Percentiles rank a stretch among this genome's conserved stretches.
phyloP scores from a whole-genome alignment of 106 monocot genomes.

The Phalaenopsis aphrodite region DNA sequence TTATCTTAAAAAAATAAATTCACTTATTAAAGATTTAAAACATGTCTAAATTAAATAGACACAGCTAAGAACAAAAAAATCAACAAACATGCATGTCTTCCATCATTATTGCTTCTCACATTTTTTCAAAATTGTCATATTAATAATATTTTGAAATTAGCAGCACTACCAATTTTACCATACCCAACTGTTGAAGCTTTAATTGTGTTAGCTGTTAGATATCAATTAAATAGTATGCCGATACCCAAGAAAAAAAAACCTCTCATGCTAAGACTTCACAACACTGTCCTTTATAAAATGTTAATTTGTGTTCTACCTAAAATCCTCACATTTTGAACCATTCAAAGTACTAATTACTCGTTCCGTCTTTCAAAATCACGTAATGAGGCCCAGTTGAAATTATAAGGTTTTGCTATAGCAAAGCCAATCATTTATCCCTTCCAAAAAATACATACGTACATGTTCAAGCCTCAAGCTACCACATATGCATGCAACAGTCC shows the following conservation, averaged over 20 bases:
- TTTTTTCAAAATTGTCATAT: neutral
- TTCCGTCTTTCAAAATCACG: neutral
- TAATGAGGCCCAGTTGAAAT: neutral
- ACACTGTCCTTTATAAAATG: neutral
- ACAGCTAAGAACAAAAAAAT: too few relatives aligned
- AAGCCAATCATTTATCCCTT: neutral
- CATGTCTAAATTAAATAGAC: too few relatives aligned
- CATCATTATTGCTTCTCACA: neutral
- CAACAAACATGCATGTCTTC: neutral
- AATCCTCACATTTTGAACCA: neutral
- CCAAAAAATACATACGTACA: slow-evolving; percentile 39
- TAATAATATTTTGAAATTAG: neutral
- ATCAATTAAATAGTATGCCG: neutral
- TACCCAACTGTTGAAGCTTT: neutral
- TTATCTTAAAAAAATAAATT: too few relatives aligned
- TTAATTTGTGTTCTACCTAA: neutral
- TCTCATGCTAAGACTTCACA: neutral
- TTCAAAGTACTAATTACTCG: slow-evolving; percentile 1
- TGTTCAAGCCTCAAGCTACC: slow-evolving; percentile 90
- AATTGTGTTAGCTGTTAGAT: neutral
- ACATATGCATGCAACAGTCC: slow-evolving; percentile 94
- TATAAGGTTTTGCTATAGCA: neutral
- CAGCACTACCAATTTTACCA: neutral
- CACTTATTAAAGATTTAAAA: too few relatives aligned
- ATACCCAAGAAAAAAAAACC: neutral